These are phyloP conservation scores for Sideroxylon spinosum DNA, from an alignment of 179 eudicot species.

Conservation along the genomic window DNA sequence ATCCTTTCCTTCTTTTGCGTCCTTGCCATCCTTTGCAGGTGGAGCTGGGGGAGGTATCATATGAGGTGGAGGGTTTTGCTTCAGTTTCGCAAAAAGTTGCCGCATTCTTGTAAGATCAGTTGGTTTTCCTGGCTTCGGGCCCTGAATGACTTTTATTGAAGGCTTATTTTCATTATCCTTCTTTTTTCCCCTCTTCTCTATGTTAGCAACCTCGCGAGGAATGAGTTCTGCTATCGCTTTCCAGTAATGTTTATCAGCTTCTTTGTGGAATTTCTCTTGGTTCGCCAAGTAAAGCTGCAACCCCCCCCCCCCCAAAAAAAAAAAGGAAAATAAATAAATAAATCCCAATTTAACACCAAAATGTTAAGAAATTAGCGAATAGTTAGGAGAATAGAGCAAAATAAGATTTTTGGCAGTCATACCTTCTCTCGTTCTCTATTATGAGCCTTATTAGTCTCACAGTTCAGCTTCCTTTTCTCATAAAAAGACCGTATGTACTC, in stretches of 20 bases:
- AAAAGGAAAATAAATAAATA: slow-evolving; percentile 49
- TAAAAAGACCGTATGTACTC: slow-evolving; percentile 64
- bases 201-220: slow-evolving; percentile 67
- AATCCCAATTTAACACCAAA: slow-evolving; percentile 28
- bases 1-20: slow-evolving; percentile 26
- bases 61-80: slow-evolving; percentile 73
- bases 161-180: slow-evolving; percentile 59
- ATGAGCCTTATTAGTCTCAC: slow-evolving; percentile 60
- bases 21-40: slow-evolving; percentile 25
- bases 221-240: slow-evolving; percentile 75
- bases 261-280: slow-evolving; percentile 83
- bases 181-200: slow-evolving; percentile 61
- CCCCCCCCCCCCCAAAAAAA: slow-evolving; percentile 47
- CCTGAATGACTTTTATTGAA: slow-evolving; percentile 50
- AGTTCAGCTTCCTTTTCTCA: slow-evolving; percentile 69
- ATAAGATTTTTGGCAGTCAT: background rate
- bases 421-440: slow-evolving; percentile 94
- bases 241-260: slow-evolving; percentile 73
- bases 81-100: slow-evolving; percentile 61
- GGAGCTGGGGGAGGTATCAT: slow-evolving; percentile 69
- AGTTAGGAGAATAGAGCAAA: background rate
- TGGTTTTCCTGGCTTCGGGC: slow-evolving; percentile 88
- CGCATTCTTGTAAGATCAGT: slow-evolving; percentile 74
- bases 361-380: background rate
- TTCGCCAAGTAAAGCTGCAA: slow-evolving; percentile 60